phyloP scores from a whole-genome alignment of 2,329 filamentous ascomycete species.

The Zalaria obscura region DNA sequence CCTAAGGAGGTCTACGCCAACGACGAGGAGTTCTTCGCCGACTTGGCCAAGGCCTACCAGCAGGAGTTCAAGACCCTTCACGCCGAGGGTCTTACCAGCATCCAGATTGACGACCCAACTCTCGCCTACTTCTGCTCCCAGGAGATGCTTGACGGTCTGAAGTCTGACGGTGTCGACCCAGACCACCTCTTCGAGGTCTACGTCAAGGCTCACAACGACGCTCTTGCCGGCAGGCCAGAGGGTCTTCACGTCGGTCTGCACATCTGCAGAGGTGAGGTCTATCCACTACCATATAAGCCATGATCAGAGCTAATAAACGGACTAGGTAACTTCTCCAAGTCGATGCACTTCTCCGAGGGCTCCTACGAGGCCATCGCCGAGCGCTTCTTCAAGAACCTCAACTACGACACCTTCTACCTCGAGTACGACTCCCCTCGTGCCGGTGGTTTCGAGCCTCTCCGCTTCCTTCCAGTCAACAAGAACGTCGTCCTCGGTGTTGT shows the following conservation, averaged over 20 bases:
- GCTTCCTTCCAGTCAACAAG: conserved; percentile 22
- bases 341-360: conserved; percentile 23
- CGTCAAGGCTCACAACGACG: conserved; percentile 22
- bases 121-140: conserved; percentile 23
- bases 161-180: conserved; percentile 20
- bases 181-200: conserved; percentile 22
- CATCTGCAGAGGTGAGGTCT: conserved; percentile 20
- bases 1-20: conserved; percentile 16
- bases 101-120: conserved; percentile 25
- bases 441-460: conserved; percentile 23
- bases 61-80: conserved; percentile 22
- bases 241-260: conserved; percentile 23
- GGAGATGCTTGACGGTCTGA: conserved; percentile 19
- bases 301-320: background rate
- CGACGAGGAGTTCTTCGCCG: conserved; percentile 21
- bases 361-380: conserved; percentile 23
- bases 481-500: conserved; percentile 25
- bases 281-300: background rate
- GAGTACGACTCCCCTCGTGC: conserved; percentile 24
- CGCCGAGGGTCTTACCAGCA: conserved; percentile 18
- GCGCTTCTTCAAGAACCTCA: conserved; percentile 22
- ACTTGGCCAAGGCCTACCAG: conserved; percentile 19
- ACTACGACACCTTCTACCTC: conserved; percentile 25
- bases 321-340: conserved; percentile 22
- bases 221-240: conserved; percentile 17